Evolutionary conservation across 345 rosid genomes (phyloP).

Genomic region (Triadica sebifera): DNA sequence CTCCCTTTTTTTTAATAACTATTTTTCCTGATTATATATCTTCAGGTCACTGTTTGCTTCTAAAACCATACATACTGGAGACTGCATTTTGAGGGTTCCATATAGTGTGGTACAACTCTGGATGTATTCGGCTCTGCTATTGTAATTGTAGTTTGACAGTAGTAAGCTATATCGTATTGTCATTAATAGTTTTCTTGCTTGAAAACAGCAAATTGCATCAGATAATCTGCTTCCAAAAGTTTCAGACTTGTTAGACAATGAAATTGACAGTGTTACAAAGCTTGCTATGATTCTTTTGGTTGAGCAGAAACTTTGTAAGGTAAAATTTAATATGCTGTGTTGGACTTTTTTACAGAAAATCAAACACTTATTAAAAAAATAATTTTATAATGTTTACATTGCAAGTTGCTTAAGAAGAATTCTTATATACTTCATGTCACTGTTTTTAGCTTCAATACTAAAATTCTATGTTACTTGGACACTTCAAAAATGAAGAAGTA

Average conservation of each 20-base stretch:
- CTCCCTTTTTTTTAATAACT: background rate
- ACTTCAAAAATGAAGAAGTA: too few relatives aligned
- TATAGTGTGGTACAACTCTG: slow-evolving; percentile 41
- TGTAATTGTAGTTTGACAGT: background rate
- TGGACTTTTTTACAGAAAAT: slow-evolving; percentile 4
- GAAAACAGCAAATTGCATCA: slow-evolving; percentile 61
- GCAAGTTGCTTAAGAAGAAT: background rate
- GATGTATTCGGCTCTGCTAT: background rate
- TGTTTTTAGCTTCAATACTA: too few relatives aligned
- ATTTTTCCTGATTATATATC: background rate
- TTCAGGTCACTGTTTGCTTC: slow-evolving; percentile 72
- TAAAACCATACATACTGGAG: slow-evolving; percentile 51
- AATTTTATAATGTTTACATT: background rate
- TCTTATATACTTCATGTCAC: too few relatives aligned
- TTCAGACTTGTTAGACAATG: slow-evolving; percentile 34
- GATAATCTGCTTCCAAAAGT: slow-evolving; percentile 54
- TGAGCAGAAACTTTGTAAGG: slow-evolving; percentile 54
- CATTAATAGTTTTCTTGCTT: slow-evolving; percentile 16
- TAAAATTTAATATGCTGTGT: slow-evolving; percentile 20
- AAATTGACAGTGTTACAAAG: slow-evolving; percentile 53
- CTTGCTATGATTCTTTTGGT: slow-evolving; percentile 56
- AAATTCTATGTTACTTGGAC: too few relatives aligned
- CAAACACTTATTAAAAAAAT: background rate
- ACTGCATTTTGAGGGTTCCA: slow-evolving; percentile 72
- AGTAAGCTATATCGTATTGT: slow-evolving; percentile 10